Percentiles rank a stretch among this genome's conserved stretches.
Evolutionary conservation across 1,139 yeast genomes (phyloP).

Genomic region (Meyerozyma smithsonii): DNA sequence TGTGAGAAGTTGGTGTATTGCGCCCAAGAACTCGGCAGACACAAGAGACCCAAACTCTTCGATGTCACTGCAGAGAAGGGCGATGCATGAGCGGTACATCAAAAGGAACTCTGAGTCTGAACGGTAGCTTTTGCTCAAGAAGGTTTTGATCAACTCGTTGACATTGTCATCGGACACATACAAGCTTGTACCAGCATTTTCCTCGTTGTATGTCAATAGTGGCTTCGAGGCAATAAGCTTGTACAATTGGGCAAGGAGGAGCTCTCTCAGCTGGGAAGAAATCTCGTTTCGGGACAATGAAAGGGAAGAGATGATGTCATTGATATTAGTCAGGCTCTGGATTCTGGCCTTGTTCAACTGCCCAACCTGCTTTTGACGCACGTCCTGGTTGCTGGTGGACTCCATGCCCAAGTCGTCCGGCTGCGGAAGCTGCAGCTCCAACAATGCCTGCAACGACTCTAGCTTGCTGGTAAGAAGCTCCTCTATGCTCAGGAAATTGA

Average conservation of each 20-base stretch:
- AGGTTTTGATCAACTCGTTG: constrained; percentile 27
- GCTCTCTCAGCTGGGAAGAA: constrained; percentile 45
- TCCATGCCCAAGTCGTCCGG: constrained; percentile 13
- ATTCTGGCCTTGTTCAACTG: constrained; percentile 33
- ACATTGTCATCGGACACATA: constrained; percentile 37
- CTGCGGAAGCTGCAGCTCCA: constrained; percentile 12
- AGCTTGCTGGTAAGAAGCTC: constrained; percentile 36
- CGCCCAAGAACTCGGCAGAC: constrained; percentile 34
- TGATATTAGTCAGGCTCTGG: constrained; percentile 34
- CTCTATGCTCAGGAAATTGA: constrained; percentile 36
- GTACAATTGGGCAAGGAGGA: constrained; percentile 47
- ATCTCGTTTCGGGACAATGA: constrained; percentile 39
- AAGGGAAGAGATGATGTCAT: constrained; percentile 38
- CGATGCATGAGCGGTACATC: constrained; percentile 37
- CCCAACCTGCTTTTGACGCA: constrained; percentile 26
- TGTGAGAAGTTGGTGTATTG: constrained; percentile 27
- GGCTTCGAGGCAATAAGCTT: constrained; percentile 44
- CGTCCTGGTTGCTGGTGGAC: constrained; percentile 12
- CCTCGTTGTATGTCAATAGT: constrained; percentile 34
- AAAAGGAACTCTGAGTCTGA: constrained; percentile 41
- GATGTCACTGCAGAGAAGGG: constrained; percentile 43
- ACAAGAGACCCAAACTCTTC: constrained; percentile 50
- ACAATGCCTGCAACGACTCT: constrained; percentile 25
- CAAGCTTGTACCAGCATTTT: constrained; percentile 25
- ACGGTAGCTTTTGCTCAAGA: constrained; percentile 32